Percentiles rank a stretch among this genome's conserved stretches.
Evolutionary conservation across 2,329 filamentous ascomycete species (phyloP).

Genomic region (Aureobasidium sp.): DNA sequence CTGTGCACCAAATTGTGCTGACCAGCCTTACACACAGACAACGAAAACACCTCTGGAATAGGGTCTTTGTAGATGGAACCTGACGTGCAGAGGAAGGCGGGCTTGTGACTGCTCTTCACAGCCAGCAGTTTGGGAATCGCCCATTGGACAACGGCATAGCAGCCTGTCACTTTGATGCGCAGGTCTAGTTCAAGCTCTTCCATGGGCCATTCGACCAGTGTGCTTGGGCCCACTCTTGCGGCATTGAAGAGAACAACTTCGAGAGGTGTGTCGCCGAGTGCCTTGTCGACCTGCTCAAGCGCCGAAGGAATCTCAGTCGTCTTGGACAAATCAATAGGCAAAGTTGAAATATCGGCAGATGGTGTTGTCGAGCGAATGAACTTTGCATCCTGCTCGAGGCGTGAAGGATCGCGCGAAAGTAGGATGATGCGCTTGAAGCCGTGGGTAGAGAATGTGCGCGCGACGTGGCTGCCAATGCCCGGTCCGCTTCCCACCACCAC

Average conservation of each 20-base stretch:
- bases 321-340: constrained; percentile 41
- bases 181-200: constrained; percentile 46
- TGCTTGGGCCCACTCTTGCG: constrained; percentile 40
- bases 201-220: constrained; percentile 37
- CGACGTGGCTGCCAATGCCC: constrained; percentile 41
- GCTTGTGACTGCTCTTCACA: constrained; percentile 6
- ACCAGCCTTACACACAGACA: constrained; percentile 46
- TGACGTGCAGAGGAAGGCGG: constrained; percentile 23
- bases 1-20: constrained; percentile 46
- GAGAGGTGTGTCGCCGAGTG: constrained; percentile 34
- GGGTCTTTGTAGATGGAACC: constrained; percentile 43
- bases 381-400: constrained; percentile 33
- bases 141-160: constrained; percentile 44
- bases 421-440: constrained; percentile 44
- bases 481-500: constrained; percentile 42
- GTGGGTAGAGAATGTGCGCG: constrained; percentile 37
- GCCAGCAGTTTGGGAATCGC: constrained; percentile 39
- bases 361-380: constrained; percentile 28
- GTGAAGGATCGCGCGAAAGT: constrained; percentile 37
- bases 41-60: constrained; percentile 40
- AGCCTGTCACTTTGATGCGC: constrained; percentile 42
- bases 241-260: constrained; percentile 50
- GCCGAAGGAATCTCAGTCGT: constrained; percentile 31
- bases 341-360: constrained; percentile 37
- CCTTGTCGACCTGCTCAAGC: constrained; percentile 34